phyloP scores from a whole-genome alignment of 2,329 filamentous ascomycete genomes.

The Ophiostoma quercus region DNA sequence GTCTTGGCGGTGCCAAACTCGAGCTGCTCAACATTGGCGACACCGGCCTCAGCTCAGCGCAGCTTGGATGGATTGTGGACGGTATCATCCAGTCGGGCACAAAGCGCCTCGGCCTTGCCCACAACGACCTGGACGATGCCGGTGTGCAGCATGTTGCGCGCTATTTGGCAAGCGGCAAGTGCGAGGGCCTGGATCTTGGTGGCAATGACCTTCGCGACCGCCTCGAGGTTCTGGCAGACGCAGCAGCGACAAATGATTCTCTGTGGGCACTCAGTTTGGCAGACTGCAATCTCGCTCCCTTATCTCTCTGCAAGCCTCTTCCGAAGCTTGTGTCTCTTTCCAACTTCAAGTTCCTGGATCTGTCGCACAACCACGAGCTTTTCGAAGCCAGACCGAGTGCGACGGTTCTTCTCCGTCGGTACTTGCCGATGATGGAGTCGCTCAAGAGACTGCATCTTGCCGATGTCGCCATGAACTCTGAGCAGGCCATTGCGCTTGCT shows the following conservation, averaged over 20 bases:
- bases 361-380: constrained; percentile 81
- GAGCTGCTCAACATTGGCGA: constrained; percentile 81
- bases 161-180: constrained; percentile 70
- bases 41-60: constrained; percentile 64
- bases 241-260: constrained; percentile 49
- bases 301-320: constrained; percentile 67
- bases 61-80: constrained; percentile 72
- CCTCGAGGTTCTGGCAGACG: constrained; percentile 48
- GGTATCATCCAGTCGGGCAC: constrained; percentile 74
- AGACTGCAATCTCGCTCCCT: constrained; percentile 72
- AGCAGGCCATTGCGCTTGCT: constrained; percentile 84
- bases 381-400: constrained; percentile 71
- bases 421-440: constrained; percentile 70
- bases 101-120: constrained; percentile 72
- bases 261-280: constrained; percentile 81
- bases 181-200: constrained; percentile 82
- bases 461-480: constrained; percentile 76
- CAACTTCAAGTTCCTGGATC: constrained; percentile 80
- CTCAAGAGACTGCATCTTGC: constrained; percentile 82
- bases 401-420: constrained; percentile 65
- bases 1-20: constrained; percentile 68
- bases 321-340: constrained; percentile 65
- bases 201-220: constrained; percentile 67
- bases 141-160: constrained; percentile 70
- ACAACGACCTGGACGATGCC: constrained; percentile 69